Percentiles rank a stretch among this genome's conserved stretches.
Conservation (phyloP, 176 grass and related monocot species). For the Puccinellia tenuiflora region DNA sequence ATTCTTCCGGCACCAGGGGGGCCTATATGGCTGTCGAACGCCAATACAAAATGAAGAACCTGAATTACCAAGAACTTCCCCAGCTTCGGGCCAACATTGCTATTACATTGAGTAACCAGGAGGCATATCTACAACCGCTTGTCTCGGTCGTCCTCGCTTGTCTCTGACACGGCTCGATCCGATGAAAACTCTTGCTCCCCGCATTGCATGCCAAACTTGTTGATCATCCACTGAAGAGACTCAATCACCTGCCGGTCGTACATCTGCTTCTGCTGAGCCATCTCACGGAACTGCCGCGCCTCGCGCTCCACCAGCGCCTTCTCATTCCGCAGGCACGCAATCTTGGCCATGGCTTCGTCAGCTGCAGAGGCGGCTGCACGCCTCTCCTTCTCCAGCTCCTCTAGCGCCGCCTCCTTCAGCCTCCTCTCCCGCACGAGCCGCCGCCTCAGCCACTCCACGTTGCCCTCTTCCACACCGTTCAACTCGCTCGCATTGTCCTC, state of each 20-base stretch:
- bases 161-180: conserved; percentile 21
- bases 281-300: conserved; percentile 44
- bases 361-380: conserved; percentile 49
- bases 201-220: conserved; percentile 20
- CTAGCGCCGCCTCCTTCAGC: conserved; percentile 33
- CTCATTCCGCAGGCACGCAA: conserved; percentile 54
- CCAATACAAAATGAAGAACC: conserved; percentile 24
- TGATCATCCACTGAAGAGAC: conserved; percentile 50
- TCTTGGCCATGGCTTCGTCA: conserved; percentile 84
- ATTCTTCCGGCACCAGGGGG: conserved; percentile 6
- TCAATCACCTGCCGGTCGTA: conserved; percentile 65
- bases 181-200: conserved; percentile 8
- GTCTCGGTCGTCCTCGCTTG: conserved; percentile 36
- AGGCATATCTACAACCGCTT: conserved; percentile 5
- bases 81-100: background rate
- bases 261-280: conserved; percentile 59
- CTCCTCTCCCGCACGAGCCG: conserved; percentile 46
- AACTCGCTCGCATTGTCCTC: conserved; percentile 14
- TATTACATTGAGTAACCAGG: conserved; percentile 5
- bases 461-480: conserved; percentile 28
- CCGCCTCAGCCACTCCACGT: conserved; percentile 27
- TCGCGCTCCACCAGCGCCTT: conserved; percentile 70
- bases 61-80: background rate
- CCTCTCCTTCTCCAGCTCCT: conserved; percentile 71
- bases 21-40: background rate